phyloP scores from a whole-genome alignment of 2,329 filamentous ascomycete species.

The Fusarium sp. region DNA sequence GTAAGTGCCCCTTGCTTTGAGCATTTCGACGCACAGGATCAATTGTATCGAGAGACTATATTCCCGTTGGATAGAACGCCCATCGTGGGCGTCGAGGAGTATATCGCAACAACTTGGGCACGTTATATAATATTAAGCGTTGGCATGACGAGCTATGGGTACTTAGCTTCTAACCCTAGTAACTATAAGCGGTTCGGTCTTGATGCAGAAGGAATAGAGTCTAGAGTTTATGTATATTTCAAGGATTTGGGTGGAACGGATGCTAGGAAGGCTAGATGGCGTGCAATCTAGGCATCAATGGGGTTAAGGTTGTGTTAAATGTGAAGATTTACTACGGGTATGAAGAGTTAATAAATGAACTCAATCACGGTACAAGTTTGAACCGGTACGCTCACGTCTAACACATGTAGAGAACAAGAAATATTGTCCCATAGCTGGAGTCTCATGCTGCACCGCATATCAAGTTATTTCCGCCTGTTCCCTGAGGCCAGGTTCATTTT shows the following conservation, averaged over 20 bases:
- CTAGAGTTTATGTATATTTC: slow-evolving; percentile 1
- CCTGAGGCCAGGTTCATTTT: no score
- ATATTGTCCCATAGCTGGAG: no score
- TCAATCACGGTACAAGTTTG: no score
- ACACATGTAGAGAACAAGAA: no score
- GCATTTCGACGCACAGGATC: not conserved
- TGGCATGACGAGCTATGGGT: slow-evolving; percentile 61
- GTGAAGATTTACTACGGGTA: no score
- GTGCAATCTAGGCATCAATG: not conserved
- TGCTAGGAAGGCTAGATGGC: not conserved
- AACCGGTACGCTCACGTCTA: no score
- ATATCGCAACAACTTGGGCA: slow-evolving; percentile 62
- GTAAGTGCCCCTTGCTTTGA: not conserved
- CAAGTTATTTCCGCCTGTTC: no score
- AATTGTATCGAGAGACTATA: not conserved
- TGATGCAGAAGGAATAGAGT: slow-evolving; percentile 56
- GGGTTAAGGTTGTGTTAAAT: no score
- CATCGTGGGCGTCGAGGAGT: slow-evolving; percentile 62
- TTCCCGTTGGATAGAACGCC: slow-evolving; percentile 40
- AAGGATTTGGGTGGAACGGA: not conserved
- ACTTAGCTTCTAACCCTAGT: slow-evolving; percentile 60
- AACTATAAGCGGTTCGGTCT: slow-evolving; percentile 63
- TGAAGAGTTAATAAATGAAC: no score
- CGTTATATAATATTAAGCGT: slow-evolving; percentile 57
- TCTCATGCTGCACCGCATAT: no score